A percentile compares a stretch with the other conserved stretches of the same genome.
phyloP scores from a whole-genome alignment of 805 yeast genomes.

The Candida ipomoeae region DNA sequence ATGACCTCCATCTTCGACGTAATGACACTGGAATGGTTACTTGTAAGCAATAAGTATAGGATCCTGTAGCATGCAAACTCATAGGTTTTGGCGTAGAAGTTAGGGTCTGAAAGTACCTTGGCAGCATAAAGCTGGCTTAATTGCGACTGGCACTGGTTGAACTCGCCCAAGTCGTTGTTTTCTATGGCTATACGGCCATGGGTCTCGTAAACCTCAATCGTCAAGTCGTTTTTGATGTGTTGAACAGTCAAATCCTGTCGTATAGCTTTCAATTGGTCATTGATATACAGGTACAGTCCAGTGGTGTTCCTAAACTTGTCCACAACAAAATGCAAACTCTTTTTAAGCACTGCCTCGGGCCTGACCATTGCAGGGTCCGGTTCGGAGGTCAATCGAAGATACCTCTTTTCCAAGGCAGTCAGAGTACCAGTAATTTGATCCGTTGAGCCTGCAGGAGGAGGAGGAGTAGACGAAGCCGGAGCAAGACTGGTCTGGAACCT shows the following conservation, averaged over 20 bases:
- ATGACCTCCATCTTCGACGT: slow-evolving; percentile 26
- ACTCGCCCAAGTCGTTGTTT: slow-evolving; percentile 85
- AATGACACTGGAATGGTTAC: slow-evolving; percentile 54
- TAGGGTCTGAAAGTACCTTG: slow-evolving; percentile 19
- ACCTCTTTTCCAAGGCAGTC: slow-evolving; percentile 66
- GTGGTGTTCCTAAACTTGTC: slow-evolving; percentile 43
- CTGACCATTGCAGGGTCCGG: slow-evolving; percentile 84
- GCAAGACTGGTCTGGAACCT: slow-evolving; percentile 37
- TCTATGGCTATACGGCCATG: slow-evolving; percentile 86
- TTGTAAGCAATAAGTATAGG: slow-evolving; percentile 70
- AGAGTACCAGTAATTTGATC: slow-evolving; percentile 55
- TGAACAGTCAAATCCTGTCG: slow-evolving; percentile 94
- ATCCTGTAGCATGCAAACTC: slow-evolving; percentile 75
- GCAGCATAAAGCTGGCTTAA: slow-evolving; percentile 56
- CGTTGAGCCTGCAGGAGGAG: slow-evolving; percentile 14
- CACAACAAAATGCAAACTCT: slow-evolving; percentile 52
- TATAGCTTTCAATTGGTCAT: slow-evolving; percentile 87
- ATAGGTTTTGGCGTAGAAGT: slow-evolving; percentile 9
- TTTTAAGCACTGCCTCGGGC: slow-evolving; percentile 59
- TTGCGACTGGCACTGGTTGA: slow-evolving; percentile 90
- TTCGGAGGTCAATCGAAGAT: slow-evolving; percentile 81
- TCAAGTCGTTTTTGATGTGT: slow-evolving; percentile 71
- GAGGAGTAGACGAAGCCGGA: slow-evolving; percentile 1
- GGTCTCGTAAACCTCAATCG: slow-evolving; percentile 75
- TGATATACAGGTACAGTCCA: slow-evolving; percentile 68